Evolutionary conservation across 169 alveolate genomes (phyloP).

Genomic region (Plasmodium falciparum): DNA sequence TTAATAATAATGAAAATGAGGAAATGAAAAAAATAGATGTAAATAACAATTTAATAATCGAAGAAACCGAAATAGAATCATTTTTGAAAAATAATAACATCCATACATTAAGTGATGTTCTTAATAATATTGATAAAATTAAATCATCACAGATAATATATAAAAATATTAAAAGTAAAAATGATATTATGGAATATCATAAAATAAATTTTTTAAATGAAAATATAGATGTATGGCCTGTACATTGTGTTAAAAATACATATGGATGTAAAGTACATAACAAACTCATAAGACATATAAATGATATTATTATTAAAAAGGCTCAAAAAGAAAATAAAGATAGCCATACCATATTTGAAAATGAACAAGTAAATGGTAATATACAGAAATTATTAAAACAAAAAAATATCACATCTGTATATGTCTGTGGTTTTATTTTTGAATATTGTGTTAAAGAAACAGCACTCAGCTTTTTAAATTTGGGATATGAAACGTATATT

Average conservation of each 20-base stretch:
- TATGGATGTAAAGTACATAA: slow-evolving; percentile 51
- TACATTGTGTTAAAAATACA: slow-evolving; percentile 63
- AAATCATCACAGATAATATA: slow-evolving; percentile 18
- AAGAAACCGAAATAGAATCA: not conserved
- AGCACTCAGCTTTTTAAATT: slow-evolving; percentile 39
- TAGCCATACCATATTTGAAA: slow-evolving; percentile 60
- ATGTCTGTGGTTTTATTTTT: slow-evolving; percentile 64
- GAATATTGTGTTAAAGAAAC: slow-evolving; percentile 72
- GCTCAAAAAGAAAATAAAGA: slow-evolving; percentile 35
- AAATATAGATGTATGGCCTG: slow-evolving; percentile 67
- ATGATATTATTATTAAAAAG: slow-evolving; percentile 62
- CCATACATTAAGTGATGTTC: slow-evolving; percentile 33
- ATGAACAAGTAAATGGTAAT: slow-evolving; percentile 3
- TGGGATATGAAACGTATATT: slow-evolving; percentile 50
- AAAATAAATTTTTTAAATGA: slow-evolving; percentile 42
- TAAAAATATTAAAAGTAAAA: slow-evolving; percentile 32
- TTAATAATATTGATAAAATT: slow-evolving; percentile 26
- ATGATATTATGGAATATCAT: slow-evolving; percentile 49
- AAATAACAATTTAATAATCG: not conserved
- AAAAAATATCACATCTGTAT: slow-evolving; percentile 36
- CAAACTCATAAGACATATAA: slow-evolving; percentile 38
- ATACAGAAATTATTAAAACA: slow-evolving; percentile 17
- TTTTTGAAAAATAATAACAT: slow-evolving; percentile 30
- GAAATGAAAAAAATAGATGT: not conserved
- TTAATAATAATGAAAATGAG: not conserved